Base-by-base conservation (phyloP, 139 green algal species). In the Haematococcus sp. region DNA sequence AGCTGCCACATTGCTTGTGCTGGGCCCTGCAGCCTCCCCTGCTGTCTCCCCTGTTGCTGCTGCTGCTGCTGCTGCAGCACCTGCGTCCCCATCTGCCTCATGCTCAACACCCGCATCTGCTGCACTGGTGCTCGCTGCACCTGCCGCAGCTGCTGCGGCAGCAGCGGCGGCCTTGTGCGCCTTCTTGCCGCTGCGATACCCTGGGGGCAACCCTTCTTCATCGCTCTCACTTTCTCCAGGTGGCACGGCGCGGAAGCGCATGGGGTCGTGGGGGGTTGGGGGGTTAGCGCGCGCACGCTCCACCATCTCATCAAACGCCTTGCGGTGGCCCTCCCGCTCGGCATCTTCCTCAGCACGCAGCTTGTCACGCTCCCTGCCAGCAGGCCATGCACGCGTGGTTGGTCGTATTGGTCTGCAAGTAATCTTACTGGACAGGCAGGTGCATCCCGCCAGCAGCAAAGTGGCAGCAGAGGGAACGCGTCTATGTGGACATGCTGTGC, bases 271-370 rank as follows among this genome's bases (percentile, higher is more conserved):
- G 4, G 81, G 84, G 33, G 46, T 23, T 54, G 76, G 78, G 13
- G 86, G 86, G 25, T 76, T 76, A 25, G 72, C 68, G 0, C 61
- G 59, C 17, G 86, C 85, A 19, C 74, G 55, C 67, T 76, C 82
- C 32, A 94, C 83, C 84, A 94, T 92, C 15, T 83, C 79, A 54
- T 92, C 80, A 72, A 94, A 94, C 0, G 69, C 73, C 16, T 83
- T 32, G 0, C 81, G 76, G 33, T 91, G 77, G 20, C 58, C 35
- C 77, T 88, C 78, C 2, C 82, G 78, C 43, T 35, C 72, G 19
- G 55, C 71, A 13, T 82, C 83, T 52, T 89, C 83, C 75, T 94
- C 86, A 0, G 25, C 4, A 2, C 44, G 52, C 1, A 85, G 44
- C 40, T 35, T 19, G n/a, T 51, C 46, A 5, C 77, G 65, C 65